Percentiles rank a stretch among this genome's conserved stretches.
Evolutionary conservation across 1,139 yeast species (phyloP).

Genomic region (Hansenula lynferdii): DNA sequence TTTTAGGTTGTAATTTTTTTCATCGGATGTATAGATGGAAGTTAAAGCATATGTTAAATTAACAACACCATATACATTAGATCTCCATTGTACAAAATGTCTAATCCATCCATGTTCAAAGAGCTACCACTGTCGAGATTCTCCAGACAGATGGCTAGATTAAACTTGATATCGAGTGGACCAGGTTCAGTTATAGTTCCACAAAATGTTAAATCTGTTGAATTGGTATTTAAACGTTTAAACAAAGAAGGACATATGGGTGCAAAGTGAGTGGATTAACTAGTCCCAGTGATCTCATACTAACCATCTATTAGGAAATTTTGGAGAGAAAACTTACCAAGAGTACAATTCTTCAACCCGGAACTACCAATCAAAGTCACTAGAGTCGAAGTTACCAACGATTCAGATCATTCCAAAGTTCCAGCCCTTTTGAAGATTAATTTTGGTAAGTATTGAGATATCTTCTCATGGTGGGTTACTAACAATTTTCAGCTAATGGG

Average conservation of each 20-base stretch:
- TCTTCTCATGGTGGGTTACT: background rate
- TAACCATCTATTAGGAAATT: constrained; percentile 35
- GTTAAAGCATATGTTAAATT: no score
- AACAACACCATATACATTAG: no score
- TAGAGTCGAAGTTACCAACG: constrained; percentile 38
- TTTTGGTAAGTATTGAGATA: constrained; percentile 14
- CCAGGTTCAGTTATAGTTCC: constrained; percentile 41
- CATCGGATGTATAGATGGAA: no score
- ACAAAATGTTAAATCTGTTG: constrained; percentile 28
- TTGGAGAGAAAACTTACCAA: constrained; percentile 72
- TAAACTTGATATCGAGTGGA: constrained; percentile 39
- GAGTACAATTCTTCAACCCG: constrained; percentile 80
- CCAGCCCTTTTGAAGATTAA: constrained; percentile 37
- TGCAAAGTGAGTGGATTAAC: constrained; percentile 30
- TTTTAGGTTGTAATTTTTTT: no score
- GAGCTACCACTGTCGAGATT: constrained; percentile 31
- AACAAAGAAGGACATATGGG: constrained; percentile 48
- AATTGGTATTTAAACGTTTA: constrained; percentile 39
- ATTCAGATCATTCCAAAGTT: constrained; percentile 31
- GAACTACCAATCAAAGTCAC: constrained; percentile 55
- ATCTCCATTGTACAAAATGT: background rate
- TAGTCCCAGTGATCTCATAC: background rate
- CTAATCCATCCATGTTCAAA: constrained; percentile 18
- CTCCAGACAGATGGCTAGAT: constrained; percentile 35
- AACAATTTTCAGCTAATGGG: constrained; percentile 26